Percentiles rank a stretch among this genome's conserved stretches.
Conservation (phyloP, 73 alveolate genomes). For the Tetrahymena malaccensis region DNA sequence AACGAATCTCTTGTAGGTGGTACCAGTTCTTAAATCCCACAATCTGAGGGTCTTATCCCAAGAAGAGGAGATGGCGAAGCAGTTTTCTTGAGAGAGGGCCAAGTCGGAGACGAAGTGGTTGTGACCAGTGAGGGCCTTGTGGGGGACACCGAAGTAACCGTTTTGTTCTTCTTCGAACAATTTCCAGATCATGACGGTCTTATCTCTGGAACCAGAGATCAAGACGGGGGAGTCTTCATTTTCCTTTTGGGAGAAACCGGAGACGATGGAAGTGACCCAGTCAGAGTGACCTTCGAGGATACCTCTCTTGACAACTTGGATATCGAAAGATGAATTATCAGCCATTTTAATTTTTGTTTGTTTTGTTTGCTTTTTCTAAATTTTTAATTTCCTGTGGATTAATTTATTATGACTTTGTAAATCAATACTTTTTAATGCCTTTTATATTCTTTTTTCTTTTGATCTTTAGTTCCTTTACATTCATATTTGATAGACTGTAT, state of each 20-base stretch:
- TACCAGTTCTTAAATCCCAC: conserved; percentile 84
- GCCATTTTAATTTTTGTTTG: neutral
- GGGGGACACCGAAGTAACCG: conserved; percentile 52
- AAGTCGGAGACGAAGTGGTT: conserved; percentile 84
- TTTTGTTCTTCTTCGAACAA: conserved; percentile 42
- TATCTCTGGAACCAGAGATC: conserved; percentile 70
- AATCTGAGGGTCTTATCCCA: conserved; percentile 94
- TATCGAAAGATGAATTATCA: neutral
- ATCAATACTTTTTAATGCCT: neutral
- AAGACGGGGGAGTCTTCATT: conserved; percentile 44
- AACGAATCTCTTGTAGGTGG: conserved; percentile 73
- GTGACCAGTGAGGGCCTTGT: conserved; percentile 69
- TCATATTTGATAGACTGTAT: neutral
- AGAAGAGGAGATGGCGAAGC: conserved; percentile 77
- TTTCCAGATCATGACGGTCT: conserved; percentile 58
- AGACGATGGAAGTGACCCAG: conserved; percentile 39
- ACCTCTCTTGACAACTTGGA: conserved; percentile 12
- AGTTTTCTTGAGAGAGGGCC: conserved; percentile 78
- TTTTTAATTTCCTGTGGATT: neutral
- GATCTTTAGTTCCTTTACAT: neutral
- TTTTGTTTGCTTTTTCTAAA: neutral
- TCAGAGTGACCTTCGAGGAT: conserved; percentile 31
- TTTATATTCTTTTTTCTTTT: neutral
- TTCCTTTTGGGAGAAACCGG: conserved; percentile 33
- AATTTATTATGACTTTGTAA: neutral